A percentile compares a stretch with the other conserved stretches of the same genome.
phyloP scores from a whole-genome alignment of 1,284 basidiomycete genomes.

The Trametes hirsuta region DNA sequence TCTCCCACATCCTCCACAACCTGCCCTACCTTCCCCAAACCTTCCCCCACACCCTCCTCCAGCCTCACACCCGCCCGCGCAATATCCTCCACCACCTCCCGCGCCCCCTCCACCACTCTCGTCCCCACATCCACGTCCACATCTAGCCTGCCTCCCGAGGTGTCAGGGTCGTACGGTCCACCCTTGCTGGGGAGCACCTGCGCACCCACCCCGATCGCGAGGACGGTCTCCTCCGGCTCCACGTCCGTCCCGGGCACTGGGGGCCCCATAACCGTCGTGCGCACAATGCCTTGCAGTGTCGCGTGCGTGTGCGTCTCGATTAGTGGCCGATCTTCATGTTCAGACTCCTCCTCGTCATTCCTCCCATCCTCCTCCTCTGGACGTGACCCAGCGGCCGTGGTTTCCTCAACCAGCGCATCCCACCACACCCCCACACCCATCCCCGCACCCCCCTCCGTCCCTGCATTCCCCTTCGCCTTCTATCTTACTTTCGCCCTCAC shows the following conservation, averaged over 20 bases:
- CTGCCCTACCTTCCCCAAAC: background rate
- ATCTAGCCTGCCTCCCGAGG: background rate
- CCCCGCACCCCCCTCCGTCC: constrained; percentile 12
- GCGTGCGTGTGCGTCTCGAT: constrained; percentile 32
- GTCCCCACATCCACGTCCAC: background rate
- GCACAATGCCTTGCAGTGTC: constrained; percentile 43
- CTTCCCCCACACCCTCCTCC: constrained; percentile 1
- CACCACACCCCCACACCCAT: constrained; percentile 35
- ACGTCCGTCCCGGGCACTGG: constrained; percentile 2
- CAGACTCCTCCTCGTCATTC: constrained; percentile 1
- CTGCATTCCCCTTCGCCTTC: constrained; percentile 7
- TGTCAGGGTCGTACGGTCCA: constrained; percentile 39
- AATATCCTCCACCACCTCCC: constrained; percentile 21
- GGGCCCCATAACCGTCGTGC: constrained; percentile 36
- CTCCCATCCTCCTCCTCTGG: constrained; percentile 20
- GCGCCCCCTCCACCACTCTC: constrained; percentile 12
- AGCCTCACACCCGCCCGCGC: constrained; percentile 11
- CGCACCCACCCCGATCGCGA: constrained; percentile 47
- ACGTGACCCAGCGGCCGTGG: constrained; percentile 17
- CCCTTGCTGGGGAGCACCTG: constrained; percentile 50
- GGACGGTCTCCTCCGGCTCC: constrained; percentile 34
- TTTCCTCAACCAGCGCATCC: constrained; percentile 34
- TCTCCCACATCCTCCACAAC: background rate
- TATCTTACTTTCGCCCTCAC: constrained; percentile 17
- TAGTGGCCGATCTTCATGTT: constrained; percentile 5